Percentiles rank a stretch among this genome's conserved stretches.
Conservation (phyloP, 768 basidiomycete genomes). For the Trametopsis cervina region DNA sequence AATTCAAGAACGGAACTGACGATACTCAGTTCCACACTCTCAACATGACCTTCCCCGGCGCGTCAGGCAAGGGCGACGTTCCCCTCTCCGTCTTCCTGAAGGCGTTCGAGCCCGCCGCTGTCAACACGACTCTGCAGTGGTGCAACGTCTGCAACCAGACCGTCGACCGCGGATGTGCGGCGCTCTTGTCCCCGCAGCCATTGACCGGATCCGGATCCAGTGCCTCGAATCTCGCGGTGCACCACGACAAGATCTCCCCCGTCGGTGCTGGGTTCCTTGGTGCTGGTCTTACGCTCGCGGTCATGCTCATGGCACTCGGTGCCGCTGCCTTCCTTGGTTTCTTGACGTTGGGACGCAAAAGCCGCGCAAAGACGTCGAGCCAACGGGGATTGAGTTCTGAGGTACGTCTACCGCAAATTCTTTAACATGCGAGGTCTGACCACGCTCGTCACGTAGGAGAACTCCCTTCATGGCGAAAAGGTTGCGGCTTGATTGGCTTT, state of each 20-base stretch:
- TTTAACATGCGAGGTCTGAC: not conserved
- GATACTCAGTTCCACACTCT: conserved; percentile 40
- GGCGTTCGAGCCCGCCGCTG: conserved; percentile 34
- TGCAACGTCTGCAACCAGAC: conserved; percentile 51
- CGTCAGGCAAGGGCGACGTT: conserved; percentile 33
- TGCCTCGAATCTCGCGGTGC: not conserved
- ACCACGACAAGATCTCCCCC: conserved; percentile 11
- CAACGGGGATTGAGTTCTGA: not conserved
- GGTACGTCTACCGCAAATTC: not conserved
- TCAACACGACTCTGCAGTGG: conserved; percentile 51
- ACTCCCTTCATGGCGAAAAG: not conserved
- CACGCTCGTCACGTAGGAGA: not conserved
- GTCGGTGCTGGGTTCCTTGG: conserved; percentile 15
- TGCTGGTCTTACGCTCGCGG: conserved; percentile 11
- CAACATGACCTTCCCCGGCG: conserved; percentile 21
- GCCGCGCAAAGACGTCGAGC: not conserved
- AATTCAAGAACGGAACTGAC: conserved; percentile 62
- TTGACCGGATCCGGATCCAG: not conserved
- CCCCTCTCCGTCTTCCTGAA: conserved; percentile 45
- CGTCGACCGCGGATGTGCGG: conserved; percentile 44
- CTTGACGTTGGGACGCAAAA: not conserved
- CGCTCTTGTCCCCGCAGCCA: conserved; percentile 1
- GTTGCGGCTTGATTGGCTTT: not conserved
- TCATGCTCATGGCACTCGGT: conserved; percentile 6
- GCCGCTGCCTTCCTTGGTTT: conserved; percentile 4